Conservation (phyloP, 805 yeast species). For the Suhomyces kilbournensis region DNA sequence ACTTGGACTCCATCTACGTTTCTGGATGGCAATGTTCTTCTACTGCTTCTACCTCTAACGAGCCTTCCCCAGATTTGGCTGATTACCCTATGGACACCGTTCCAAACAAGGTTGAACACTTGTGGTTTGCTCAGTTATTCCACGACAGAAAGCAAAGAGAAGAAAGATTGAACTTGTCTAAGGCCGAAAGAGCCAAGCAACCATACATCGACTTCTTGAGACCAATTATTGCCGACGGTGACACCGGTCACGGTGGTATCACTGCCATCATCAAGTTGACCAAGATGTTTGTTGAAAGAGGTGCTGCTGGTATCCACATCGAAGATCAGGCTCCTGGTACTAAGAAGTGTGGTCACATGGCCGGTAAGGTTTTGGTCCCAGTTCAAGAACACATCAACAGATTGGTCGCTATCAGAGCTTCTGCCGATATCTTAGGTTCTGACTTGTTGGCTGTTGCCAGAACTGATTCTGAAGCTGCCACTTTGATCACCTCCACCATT, state of each 20-base stretch:
- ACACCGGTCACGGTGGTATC: slow-evolving; percentile 98
- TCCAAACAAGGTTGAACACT: slow-evolving; percentile 96
- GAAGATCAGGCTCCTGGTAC: slow-evolving; percentile 99
- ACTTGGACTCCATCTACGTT: slow-evolving; percentile 87
- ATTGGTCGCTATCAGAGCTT: slow-evolving; percentile 87
- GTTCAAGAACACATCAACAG: slow-evolving; percentile 97
- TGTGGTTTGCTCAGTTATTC: slow-evolving; percentile 94
- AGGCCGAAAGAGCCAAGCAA: slow-evolving; percentile 63
- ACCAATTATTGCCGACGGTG: slow-evolving; percentile 96
- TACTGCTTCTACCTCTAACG: slow-evolving; percentile 95
- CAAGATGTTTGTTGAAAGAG: slow-evolving; percentile 93
- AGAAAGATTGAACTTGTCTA: slow-evolving; percentile 63
- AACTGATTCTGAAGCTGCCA: slow-evolving; percentile 97
- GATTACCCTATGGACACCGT: slow-evolving; percentile 99
- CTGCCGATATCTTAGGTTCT: slow-evolving; percentile 90
- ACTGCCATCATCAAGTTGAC: slow-evolving; percentile 95
- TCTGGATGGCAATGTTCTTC: slow-evolving; percentile 99
- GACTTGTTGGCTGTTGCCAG: slow-evolving; percentile 88
- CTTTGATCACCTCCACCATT: slow-evolving; percentile 87
- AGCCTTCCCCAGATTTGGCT: slow-evolving; percentile 97
- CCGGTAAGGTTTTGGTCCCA: slow-evolving; percentile 96
- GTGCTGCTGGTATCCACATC: slow-evolving; percentile 98
- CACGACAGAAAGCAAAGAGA: slow-evolving; percentile 96
- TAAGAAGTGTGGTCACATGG: slow-evolving; percentile 99
- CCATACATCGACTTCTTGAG: slow-evolving; percentile 83